Evolutionary conservation across 2,329 filamentous ascomycete genomes (phyloP), one percentile per base, ranked within the genome.

Genomic region (Clarireedia monteithiana): DNA sequence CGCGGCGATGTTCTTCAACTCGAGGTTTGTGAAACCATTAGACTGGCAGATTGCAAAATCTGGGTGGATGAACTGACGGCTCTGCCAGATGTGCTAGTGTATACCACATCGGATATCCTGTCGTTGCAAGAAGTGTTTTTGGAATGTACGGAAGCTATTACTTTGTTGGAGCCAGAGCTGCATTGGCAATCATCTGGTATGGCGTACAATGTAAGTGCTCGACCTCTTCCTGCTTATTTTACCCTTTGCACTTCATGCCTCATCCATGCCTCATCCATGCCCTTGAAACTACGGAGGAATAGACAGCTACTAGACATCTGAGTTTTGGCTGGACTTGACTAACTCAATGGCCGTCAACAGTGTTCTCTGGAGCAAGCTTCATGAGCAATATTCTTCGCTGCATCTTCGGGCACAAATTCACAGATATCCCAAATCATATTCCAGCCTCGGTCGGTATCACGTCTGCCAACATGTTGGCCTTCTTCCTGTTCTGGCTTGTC

Each of bases 131-230:
- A 38, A 63, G 61, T 48, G 71, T 74, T 38, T 77, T 77, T 57
- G 75, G 74, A 1, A 77, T 74, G 62, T 75, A 73, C 55, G 67
- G 75, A 40, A 71, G 71, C 68, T 70, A 69, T 48, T 68, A 70
- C 56, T 64, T 66, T 23, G 64, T 77, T 38, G 67, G 75, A 6
- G 70, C 73, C 23, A 69, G 75, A 48, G 69, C 71, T 4, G 68
- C 75, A 34, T 66, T 77, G 26, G 74, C 74, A 24, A 71, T 77
- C 59, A 76, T 78, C 63, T 78, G 76, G 84, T 84, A 86, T 59
- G 81, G 82, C 0, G 84, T 87, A 42, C 82, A 86, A 61, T 80
- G 80, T 57, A 80, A 80, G 65, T 83, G 82, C 59, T 6, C 66
- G n/a, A n/a, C 15, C 7, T 20, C 10, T 44, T 17, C n/a, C 20